Evolutionary conservation across 2,329 filamentous ascomycete species (phyloP), one percentile per base, ranked within the genome.

Genomic region (Kalaharituber pfeilii): DNA sequence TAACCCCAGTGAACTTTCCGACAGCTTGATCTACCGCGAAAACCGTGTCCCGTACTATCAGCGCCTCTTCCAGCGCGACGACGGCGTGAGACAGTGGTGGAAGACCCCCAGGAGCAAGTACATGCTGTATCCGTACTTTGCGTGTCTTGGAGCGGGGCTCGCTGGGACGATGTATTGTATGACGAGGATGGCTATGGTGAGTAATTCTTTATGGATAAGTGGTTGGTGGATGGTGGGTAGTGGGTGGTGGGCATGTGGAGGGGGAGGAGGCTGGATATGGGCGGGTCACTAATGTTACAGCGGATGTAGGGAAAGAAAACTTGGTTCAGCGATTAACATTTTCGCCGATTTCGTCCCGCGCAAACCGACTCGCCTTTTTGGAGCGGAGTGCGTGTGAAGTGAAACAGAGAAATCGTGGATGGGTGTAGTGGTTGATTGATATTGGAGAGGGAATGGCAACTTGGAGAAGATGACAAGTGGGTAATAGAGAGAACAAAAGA

Each of bases 21-120:
- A 74, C 22, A 47, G 73, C 59, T 72, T 72, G 62, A 66, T 82
- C 65, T 74, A 75, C 73, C 79, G 80, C 68, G 72, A 78, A 69
- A 83, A 83, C 73, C 74, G 76, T 63, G 80, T 83, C 60, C 77
- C 79, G 52, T 69, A 76, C 63, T 83, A 80, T 72, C 80, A 83
- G 71, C 73, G 76, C 62, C 72, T 81, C 50, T 80, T 79, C 72
- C 80, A 82, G 70, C 73, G 71, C 60, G 71, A 81, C 67, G 80
- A 82, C 66, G 79, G 79, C 64, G 69, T 79, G 66, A 73, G 80
- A 67, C 74, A 78, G 67, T 83, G 80, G 79, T 71, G 75, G 67
- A 81, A 82, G 62, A 57, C 53, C 29, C 62, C 60, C n/a, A 57
- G 55, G 27, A 56, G 59, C 22, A 63, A 60, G 57, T 36, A 56